phyloP scores from a whole-genome alignment of 345 rosid genomes.

The Noccaea bulbosa region DNA sequence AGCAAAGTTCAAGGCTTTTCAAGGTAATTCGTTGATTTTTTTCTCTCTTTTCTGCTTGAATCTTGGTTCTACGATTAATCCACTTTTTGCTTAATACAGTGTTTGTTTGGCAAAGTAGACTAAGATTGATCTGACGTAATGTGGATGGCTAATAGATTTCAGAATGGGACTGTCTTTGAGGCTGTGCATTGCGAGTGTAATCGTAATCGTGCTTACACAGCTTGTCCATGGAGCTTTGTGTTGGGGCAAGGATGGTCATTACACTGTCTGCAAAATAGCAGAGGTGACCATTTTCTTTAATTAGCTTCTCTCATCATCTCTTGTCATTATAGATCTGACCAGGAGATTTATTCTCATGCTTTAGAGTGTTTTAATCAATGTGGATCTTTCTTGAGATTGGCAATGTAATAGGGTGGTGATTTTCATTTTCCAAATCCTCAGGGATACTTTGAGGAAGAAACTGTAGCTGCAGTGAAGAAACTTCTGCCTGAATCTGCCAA shows the following conservation, averaged over 20 bases:
- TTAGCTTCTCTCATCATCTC: background rate
- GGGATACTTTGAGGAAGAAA: conserved; percentile 69
- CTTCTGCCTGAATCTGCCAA: conserved; percentile 72
- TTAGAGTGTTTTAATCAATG: background rate
- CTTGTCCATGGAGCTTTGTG: conserved; percentile 58
- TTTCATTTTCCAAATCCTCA: conserved; percentile 25
- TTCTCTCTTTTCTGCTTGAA: conserved; percentile 1
- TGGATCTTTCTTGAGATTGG: background rate
- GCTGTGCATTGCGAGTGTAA: conserved; percentile 44
- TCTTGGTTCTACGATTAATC: background rate
- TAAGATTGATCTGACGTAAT: background rate
- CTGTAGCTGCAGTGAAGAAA: conserved; percentile 59
- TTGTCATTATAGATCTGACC: background rate
- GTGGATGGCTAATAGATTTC: conserved; percentile 14
- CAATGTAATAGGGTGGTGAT: background rate
- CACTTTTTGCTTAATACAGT: background rate
- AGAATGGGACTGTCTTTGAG: conserved; percentile 44
- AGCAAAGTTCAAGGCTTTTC: conserved; percentile 5
- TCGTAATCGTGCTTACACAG: conserved; percentile 57
- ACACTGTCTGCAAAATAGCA: conserved; percentile 76
- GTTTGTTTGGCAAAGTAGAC: background rate
- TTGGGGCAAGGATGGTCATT: conserved; percentile 93
- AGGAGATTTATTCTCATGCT: background rate
- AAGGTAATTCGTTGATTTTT: conserved; percentile 22
- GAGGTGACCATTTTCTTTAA: conserved; percentile 49